Evolutionary conservation across 1,139 yeast genomes (phyloP).

Genomic region (Hyphopichia wangnamkhiaoensis): DNA sequence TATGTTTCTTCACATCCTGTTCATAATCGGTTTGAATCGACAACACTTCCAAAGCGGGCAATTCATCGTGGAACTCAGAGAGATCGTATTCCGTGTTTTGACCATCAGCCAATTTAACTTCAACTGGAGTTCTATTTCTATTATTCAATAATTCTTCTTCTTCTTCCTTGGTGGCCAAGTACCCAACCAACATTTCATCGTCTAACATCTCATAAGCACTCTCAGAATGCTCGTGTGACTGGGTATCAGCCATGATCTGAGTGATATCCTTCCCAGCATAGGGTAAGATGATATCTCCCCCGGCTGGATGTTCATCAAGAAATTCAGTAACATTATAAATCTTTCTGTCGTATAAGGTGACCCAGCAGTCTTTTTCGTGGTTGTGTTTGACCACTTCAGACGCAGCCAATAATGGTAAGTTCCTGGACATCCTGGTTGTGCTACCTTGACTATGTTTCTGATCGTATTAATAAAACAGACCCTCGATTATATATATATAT

Average conservation of each 20-base stretch:
- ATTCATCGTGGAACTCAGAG: slow-evolving; percentile 55
- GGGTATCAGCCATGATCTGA: slow-evolving; percentile 67
- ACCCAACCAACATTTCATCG: slow-evolving; percentile 59
- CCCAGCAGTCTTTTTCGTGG: slow-evolving; percentile 66
- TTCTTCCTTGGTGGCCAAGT: slow-evolving; percentile 47
- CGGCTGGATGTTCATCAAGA: slow-evolving; percentile 86
- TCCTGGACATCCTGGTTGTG: slow-evolving; percentile 23
- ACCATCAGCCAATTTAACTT: slow-evolving; percentile 33
- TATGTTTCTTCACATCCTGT: slow-evolving; percentile 72
- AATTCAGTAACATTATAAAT: slow-evolving; percentile 82
- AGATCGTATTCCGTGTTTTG: slow-evolving; percentile 22
- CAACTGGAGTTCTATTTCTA: slow-evolving; percentile 43
- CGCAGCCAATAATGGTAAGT: slow-evolving; percentile 35
- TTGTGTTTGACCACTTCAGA: slow-evolving; percentile 52
- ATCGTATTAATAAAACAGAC: too few relatives aligned
- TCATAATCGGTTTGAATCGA: slow-evolving; percentile 76
- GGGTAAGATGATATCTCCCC: slow-evolving; percentile 70
- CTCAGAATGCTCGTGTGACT: slow-evolving; percentile 77
- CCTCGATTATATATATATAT: too few relatives aligned
- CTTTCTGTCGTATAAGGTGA: slow-evolving; percentile 69
- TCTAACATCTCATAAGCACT: slow-evolving; percentile 87
- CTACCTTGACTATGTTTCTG: background rate
- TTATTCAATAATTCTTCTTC: slow-evolving; percentile 45
- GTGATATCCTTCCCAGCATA: slow-evolving; percentile 87
- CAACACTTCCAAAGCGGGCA: slow-evolving; percentile 72